Evolutionary conservation across 2,329 filamentous ascomycete genomes (phyloP), one percentile per base, ranked within the genome.

Genomic region (Aspergillus bombycis): DNA sequence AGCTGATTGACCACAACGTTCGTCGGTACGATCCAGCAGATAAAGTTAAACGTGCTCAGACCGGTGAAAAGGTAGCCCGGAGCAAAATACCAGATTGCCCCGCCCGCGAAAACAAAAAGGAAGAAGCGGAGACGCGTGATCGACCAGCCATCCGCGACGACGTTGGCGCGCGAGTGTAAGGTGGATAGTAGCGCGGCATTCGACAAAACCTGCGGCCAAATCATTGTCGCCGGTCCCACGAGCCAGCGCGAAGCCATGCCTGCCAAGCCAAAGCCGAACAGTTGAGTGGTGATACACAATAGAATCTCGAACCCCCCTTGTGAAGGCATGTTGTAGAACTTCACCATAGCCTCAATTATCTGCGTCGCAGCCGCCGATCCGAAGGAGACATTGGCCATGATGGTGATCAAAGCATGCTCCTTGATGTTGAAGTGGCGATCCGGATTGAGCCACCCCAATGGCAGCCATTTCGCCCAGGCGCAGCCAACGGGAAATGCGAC

Each of bases 1-100:
- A 93, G 73, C 71, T 92, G 89, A 67, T 93, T 93, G 38, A 92
- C 79, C 9, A 91, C 80, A 0, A 88, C 82, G 62, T 87, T 91
- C 55, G 90, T 81, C 1, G 90, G 90, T 0, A 84, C 85, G 41
- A 91, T 84, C 89, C 90, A 92, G 4, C 89, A 91, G 14, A 87
- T 82, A 69, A 92, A 90, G 14, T 88, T 88, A 69, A 92, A 91
- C 7, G 88, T 84, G 68, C 88, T 90, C 14, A 92, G 78, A 30
- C 85, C 91, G 65, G 90, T 88, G 57, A 88, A 89, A 7, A 93
- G 79, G 66, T 87, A 91, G 0, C 88, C 89, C 0, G 89, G 89
- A 30, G 75, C 65, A 61, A 79, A 78, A 57, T 78, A 79, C 75
- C 77, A 79, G 32, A 74, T 61, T 4, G 73, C 71, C 2, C 76